Evolutionary conservation across 176 grass and related monocot species (phyloP).

Genomic region (Carex pumila): DNA sequence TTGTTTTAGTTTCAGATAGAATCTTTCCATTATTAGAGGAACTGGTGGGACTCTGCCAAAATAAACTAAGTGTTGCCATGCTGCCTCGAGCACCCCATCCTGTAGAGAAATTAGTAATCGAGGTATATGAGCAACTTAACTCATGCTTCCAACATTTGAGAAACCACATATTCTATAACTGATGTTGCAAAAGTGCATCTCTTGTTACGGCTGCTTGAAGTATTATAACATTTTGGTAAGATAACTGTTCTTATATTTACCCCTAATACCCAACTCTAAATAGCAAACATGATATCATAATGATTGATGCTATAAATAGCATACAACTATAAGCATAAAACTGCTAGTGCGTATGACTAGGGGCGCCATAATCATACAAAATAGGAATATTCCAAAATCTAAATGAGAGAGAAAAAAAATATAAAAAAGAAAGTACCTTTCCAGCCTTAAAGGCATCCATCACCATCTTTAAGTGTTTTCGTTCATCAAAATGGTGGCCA

Average conservation of each 20-base stretch:
- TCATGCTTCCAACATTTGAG: not conserved
- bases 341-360: not conserved
- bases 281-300: not conserved
- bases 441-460: slow-evolving; percentile 69
- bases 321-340: not conserved
- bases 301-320: not conserved
- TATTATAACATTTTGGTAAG: not conserved
- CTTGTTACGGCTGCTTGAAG: not conserved
- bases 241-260: not conserved
- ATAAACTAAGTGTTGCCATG: slow-evolving; percentile 54
- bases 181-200: not conserved
- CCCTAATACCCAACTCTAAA: not conserved
- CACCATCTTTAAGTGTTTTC: slow-evolving; percentile 61
- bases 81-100: slow-evolving; percentile 52
- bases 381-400: slow-evolving; percentile 4
- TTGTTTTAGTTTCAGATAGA: slow-evolving; percentile 74
- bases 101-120: slow-evolving; percentile 26
- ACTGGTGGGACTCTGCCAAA: slow-evolving; percentile 44
- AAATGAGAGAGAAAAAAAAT: not conserved
- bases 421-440: slow-evolving; percentile 49
- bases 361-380: not conserved
- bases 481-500: slow-evolving; percentile 55
- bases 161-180: not conserved
- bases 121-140: slow-evolving; percentile 20
- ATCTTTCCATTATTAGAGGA: slow-evolving; percentile 82